Evolutionary conservation across 164 flowering plant species (phyloP).

Genomic region (Annona squamosa): DNA sequence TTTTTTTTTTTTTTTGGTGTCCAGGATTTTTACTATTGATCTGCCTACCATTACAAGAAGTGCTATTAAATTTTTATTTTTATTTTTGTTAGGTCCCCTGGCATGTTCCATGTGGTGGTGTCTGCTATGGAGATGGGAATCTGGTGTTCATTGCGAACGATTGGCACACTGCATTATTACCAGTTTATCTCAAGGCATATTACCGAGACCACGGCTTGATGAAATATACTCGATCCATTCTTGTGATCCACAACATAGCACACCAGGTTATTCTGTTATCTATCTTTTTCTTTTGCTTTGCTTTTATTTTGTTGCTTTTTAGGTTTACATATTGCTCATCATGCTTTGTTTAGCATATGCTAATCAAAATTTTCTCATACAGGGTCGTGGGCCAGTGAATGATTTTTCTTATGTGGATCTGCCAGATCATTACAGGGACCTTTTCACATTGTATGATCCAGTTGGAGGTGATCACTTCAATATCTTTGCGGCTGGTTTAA

Average conservation of each 20-base stretch:
- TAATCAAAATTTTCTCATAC: slow-evolving; percentile 9
- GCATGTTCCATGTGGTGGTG: slow-evolving; percentile 96
- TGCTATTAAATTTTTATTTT: slow-evolving; percentile 11
- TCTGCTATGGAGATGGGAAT: slow-evolving; percentile 97
- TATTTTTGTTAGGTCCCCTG: slow-evolving; percentile 67
- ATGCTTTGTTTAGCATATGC: neutral
- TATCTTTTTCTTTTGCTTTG: neutral
- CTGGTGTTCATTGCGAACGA: slow-evolving; percentile 94
- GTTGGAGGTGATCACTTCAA: slow-evolving; percentile 93
- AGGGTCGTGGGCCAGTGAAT: slow-evolving; percentile 95
- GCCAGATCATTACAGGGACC: slow-evolving; percentile 60
- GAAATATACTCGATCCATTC: slow-evolving; percentile 72
- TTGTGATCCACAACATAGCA: slow-evolving; percentile 94
- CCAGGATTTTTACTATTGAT: no score
- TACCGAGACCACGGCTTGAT: slow-evolving; percentile 89
- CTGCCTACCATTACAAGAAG: neutral
- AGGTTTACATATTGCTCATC: no score
- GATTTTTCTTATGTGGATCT: slow-evolving; percentile 63
- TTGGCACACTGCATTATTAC: slow-evolving; percentile 96
- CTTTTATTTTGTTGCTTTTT: neutral
- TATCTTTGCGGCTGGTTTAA: slow-evolving; percentile 90
- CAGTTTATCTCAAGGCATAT: slow-evolving; percentile 87
- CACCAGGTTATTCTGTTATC: slow-evolving; percentile 68
- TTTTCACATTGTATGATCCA: slow-evolving; percentile 73
- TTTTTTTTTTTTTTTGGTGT: no score